Base-by-base conservation (phyloP, 257 asterid genomes). In the Petrea volubilis region DNA sequence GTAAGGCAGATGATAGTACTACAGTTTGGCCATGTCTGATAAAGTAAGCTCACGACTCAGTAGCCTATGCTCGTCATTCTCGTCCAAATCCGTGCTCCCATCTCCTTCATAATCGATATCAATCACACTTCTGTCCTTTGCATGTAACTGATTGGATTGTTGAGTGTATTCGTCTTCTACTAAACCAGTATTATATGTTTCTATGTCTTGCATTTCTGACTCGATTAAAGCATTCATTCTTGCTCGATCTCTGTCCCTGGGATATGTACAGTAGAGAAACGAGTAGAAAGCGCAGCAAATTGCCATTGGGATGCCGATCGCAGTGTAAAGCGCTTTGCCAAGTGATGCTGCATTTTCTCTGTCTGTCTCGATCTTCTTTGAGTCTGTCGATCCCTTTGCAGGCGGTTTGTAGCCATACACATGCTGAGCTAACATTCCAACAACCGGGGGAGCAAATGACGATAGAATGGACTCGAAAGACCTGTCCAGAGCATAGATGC, bases 381-480 rank as follows among this genome's bases (percentile, higher is more conserved):
- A 77, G 64, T 63, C 78, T 0, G 57, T 33, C 5, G 90, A 66
- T 10, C 85, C 90, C 14, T 66, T 64, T 59, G 85, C 84, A 50
- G 75, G 52, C 18, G 95, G 97, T 59, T 85, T 89, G 29, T 76
- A 94, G 63, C 96, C 96, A 15, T 82, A 94, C 18, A 85, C 82
- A 1, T 77, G 82, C 73, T 94, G 95, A 53, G 96, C 80, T 59
- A 94, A 62, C 44, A 89, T 53, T 41, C 98, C 98, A 5, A 94
- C 97, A 6, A 91, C 68, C 0, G 96, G 95, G 13, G 98, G 96
- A 44, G 98, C 97, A 60, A 93, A 93, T 17, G 98, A 91, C 21
- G 97, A 73, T 52, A 91, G 80, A 27, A 91, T 80, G 56, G 96
- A 84, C 82, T 93, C 98, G 18, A 91, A 91, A 1, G 97, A 86